Conservation (phyloP, 768 basidiomycete species). For the Goffeauzyma gilvescens region DNA sequence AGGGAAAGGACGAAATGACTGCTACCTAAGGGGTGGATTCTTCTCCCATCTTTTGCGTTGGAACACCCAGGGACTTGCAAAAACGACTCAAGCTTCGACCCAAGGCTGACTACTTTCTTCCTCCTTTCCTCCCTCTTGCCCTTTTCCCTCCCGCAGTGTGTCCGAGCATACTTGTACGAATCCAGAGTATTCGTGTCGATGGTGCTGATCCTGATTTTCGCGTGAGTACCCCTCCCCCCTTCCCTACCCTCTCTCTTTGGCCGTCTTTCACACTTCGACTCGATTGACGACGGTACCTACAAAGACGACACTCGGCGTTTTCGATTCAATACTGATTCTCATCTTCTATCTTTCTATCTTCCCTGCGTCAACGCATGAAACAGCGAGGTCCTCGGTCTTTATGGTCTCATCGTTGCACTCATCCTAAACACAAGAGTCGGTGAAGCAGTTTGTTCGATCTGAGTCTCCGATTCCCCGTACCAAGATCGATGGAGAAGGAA, state of each 20-base stretch:
- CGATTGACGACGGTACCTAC: neutral
- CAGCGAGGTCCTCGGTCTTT: constrained; percentile 18
- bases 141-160: constrained; percentile 41
- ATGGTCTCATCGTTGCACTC: constrained; percentile 51
- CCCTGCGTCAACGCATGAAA: too few relatives aligned
- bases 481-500: too few relatives aligned
- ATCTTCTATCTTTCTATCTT: neutral
- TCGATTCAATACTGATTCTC: neutral
- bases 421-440: constrained; percentile 71
- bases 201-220: constrained; percentile 65
- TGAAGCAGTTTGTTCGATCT: constrained; percentile 33
- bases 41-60: neutral
- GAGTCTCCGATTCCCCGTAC: too few relatives aligned
- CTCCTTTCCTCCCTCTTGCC: neutral
- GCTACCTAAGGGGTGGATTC: too few relatives aligned
- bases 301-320: neutral
- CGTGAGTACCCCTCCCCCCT: constrained; percentile 18
- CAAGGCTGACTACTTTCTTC: too few relatives aligned
- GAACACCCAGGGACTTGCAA: too few relatives aligned
- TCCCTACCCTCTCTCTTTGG: neutral
- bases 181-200: constrained; percentile 80
- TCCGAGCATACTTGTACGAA: constrained; percentile 77
- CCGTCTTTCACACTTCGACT: constrained; percentile 42
- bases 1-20: too few relatives aligned
- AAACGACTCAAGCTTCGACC: too few relatives aligned